Evolutionary conservation across 2,329 filamentous ascomycete species (phyloP).

Genomic region (Aspergillus texensis): DNA sequence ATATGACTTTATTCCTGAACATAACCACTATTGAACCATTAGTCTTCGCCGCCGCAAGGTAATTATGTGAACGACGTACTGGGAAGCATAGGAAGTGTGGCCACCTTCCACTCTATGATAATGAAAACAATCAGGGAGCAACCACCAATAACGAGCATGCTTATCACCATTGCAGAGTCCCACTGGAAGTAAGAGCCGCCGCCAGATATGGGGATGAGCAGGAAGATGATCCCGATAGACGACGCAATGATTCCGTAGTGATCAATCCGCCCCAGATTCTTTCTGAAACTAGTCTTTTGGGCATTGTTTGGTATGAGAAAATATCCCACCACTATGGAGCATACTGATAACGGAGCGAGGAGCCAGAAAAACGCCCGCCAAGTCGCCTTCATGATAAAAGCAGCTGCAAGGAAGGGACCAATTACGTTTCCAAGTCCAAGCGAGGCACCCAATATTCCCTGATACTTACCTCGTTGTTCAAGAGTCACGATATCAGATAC

Average conservation of each 20-base stretch:
- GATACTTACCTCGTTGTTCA: conserved; percentile 60
- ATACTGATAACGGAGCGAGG: conserved; percentile 54
- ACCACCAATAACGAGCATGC: conserved; percentile 58
- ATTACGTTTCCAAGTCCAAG: conserved; percentile 51
- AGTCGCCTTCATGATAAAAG: conserved; percentile 45
- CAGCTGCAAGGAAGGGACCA: conserved; percentile 52
- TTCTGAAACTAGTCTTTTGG: conserved; percentile 48
- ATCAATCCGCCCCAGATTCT: conserved; percentile 60
- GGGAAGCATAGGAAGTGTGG: conserved; percentile 61
- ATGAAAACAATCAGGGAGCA: conserved; percentile 54
- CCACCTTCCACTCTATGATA: conserved; percentile 59
- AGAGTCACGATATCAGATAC: conserved; percentile 63
- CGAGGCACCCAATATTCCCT: conserved; percentile 50
- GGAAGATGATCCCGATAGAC: conserved; percentile 59
- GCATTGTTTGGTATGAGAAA: conserved; percentile 57
- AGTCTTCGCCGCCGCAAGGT: conserved; percentile 1
- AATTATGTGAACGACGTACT: conserved; percentile 25
- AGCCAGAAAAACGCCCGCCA: conserved; percentile 55
- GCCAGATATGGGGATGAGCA: conserved; percentile 66
- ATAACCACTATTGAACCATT: conserved; percentile 41
- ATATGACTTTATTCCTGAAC: conserved; percentile 58
- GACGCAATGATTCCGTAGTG: conserved; percentile 59
- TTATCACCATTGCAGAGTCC: conserved; percentile 60
- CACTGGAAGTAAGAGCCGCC: conserved; percentile 61
- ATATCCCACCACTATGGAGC: conserved; percentile 52